Evolutionary conservation across 106 monocot genomes (phyloP).

Genomic region (Dioscorea dumetorum): DNA sequence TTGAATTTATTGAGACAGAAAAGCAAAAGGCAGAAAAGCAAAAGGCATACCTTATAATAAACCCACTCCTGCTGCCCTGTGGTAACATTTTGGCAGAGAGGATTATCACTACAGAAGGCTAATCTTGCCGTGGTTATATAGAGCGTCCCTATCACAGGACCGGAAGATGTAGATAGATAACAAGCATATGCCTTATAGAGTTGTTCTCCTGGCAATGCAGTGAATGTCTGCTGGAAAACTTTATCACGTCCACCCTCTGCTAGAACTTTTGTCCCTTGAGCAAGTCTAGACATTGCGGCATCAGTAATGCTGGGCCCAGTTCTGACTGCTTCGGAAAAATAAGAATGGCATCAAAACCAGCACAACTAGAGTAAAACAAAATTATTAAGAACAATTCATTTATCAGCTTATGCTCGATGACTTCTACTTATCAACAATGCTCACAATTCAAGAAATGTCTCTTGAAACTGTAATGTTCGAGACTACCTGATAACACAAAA

Average conservation of each 20-base stretch:
- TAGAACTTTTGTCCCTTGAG: conserved; percentile 73
- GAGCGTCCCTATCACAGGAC: conserved; percentile 81
- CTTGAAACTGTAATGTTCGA: neutral
- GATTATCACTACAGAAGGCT: conserved; percentile 80
- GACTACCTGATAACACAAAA: neutral
- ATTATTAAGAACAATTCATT: neutral
- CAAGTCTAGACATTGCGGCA: conserved; percentile 63
- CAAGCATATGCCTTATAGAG: conserved; percentile 71
- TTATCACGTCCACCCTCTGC: conserved; percentile 81
- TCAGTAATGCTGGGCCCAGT: conserved; percentile 61
- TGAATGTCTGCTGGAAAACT: conserved; percentile 67
- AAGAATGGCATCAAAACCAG: neutral
- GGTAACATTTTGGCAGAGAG: conserved; percentile 27
- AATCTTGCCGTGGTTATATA: conserved; percentile 63
- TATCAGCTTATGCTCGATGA: neutral
- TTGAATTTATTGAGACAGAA: neutral
- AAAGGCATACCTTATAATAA: conserved; percentile 63
- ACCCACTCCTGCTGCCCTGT: conserved; percentile 41
- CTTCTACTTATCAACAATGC: neutral
- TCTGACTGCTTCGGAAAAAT: conserved; percentile 40
- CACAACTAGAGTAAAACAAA: neutral
- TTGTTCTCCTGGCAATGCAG: conserved; percentile 50
- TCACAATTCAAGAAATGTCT: neutral
- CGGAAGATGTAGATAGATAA: conserved; percentile 80
- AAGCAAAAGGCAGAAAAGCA: neutral